Conservation (phyloP, 2,329 filamentous ascomycete genomes). For the Fusarium redolens region DNA sequence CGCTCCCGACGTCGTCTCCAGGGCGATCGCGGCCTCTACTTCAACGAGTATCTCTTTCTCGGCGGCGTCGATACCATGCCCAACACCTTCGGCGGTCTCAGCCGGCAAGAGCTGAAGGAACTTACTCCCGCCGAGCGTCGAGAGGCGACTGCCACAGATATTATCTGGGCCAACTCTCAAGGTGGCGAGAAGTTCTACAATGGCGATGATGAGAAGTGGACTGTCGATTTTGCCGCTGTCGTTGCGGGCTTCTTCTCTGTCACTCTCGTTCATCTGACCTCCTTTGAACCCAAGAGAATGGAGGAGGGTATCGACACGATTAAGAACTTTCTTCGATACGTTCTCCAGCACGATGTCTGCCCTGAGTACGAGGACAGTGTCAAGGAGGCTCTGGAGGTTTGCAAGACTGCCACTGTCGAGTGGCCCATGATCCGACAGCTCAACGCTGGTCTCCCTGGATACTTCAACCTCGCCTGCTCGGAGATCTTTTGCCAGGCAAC, state of each 20-base stretch:
- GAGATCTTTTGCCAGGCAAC: slow-evolving; percentile 67
- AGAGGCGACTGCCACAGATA: slow-evolving; percentile 71
- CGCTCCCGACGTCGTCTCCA: slow-evolving; percentile 80
- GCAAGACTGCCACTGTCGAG: slow-evolving; percentile 74
- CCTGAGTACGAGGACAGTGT: slow-evolving; percentile 81
- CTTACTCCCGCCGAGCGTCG: slow-evolving; percentile 73
- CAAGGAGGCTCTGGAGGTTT: slow-evolving; percentile 72
- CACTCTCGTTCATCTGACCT: slow-evolving; percentile 64
- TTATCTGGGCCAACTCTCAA: slow-evolving; percentile 61
- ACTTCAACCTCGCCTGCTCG: slow-evolving; percentile 82
- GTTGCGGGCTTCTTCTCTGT: slow-evolving; percentile 82
- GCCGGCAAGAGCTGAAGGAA: slow-evolving; percentile 62
- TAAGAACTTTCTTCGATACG: slow-evolving; percentile 88
- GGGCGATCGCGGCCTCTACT: slow-evolving; percentile 69
- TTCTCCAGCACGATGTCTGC: slow-evolving; percentile 86
- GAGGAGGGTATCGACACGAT: slow-evolving; percentile 73
- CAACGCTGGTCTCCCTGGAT: slow-evolving; percentile 71
- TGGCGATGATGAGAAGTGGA: slow-evolving; percentile 68
- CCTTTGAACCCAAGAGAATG: slow-evolving; percentile 66
- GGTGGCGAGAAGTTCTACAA: slow-evolving; percentile 61
- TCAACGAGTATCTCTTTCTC: slow-evolving; percentile 83
- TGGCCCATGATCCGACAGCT: slow-evolving; percentile 69
- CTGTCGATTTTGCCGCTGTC: slow-evolving; percentile 83
- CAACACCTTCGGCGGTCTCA: slow-evolving; percentile 70
- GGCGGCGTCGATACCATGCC: slow-evolving; percentile 77